Evolutionary conservation across 352 stramenopile species (phyloP), one percentile per base, ranked within the genome.

Genomic region (Pythium dissimile): DNA sequence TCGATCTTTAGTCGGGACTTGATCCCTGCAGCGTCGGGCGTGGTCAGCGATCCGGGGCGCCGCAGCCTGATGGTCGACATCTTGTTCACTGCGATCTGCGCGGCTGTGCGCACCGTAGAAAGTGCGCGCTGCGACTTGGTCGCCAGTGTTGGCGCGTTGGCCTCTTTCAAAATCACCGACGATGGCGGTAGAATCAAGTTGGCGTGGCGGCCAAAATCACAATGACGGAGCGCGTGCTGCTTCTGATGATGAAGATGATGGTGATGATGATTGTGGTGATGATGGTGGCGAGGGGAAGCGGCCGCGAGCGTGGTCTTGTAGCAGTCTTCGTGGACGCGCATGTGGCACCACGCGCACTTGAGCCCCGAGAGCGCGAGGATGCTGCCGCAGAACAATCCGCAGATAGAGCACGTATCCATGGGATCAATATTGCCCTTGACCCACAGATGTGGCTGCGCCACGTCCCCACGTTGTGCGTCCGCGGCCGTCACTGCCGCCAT

Each of bases 371-470:
- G 72, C 26, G 84, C 80, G 41, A 93, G 78, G 59, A 93, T 86
- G 56, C 77, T 91, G 18, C 84, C 81, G 46, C 84, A 92, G 26
- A 93, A 91, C 11, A 91, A 55, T 3, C 82, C 84, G 38, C 84
- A 93, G 21, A 92, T 47, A 3, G 81, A 80, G 51, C 84, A 93
- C 52, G 73, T 85, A 64, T 92, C 84, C 72, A 89, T 87, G 2
- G 81, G 80, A 51, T 93, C 84, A 35, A 90, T 92, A 51, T 93
- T 93, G 41, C 84, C 84, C 39, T 92, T 89, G 45, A 91, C 70
- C 80, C 80, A 92, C 50, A 89, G 67, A 50, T 91, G 82, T 16
- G 59, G 54, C 41, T 85, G 71, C 21, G 58, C 48, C 70, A 54
- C 13, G 49, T 8, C 35, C 2, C 4, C 28, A 28, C 39, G 24